These are phyloP conservation scores for Acephala macrosclerotiorum DNA, from an alignment of 2,329 filamentous ascomycete genomes.

Conservation along the genomic window DNA sequence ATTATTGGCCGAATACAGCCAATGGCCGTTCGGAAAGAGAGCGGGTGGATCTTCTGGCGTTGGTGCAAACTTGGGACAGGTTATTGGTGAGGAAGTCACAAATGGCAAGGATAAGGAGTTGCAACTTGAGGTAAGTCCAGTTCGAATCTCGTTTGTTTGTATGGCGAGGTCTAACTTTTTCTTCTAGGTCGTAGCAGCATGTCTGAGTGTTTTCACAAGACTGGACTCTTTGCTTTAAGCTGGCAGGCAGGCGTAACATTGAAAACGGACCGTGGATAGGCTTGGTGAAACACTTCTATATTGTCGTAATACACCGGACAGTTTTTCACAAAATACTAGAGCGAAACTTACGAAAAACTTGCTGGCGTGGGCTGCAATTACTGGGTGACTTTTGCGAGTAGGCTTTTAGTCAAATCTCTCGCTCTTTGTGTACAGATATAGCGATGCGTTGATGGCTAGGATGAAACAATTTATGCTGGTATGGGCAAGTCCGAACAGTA, in stretches of 20 bases:
- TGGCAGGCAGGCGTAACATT: background rate
- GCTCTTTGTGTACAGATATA: slow-evolving; percentile 27
- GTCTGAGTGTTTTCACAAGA: slow-evolving; percentile 95
- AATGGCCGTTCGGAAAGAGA: slow-evolving; percentile 94
- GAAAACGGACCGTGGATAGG: slow-evolving; percentile 9
- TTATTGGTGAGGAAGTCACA: slow-evolving; percentile 86
- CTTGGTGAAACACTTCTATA: slow-evolving; percentile 31
- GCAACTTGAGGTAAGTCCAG: slow-evolving; percentile 81
- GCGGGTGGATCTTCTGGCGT: slow-evolving; percentile 77
- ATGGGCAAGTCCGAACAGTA: background rate
- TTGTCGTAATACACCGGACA: slow-evolving; percentile 38
- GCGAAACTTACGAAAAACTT: slow-evolving; percentile 10
- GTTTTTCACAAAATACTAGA: slow-evolving; percentile 28
- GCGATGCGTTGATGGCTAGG: slow-evolving; percentile 7
- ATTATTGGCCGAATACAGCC: slow-evolving; percentile 92
- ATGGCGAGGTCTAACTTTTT: slow-evolving; percentile 22
- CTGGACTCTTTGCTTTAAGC: slow-evolving; percentile 89
- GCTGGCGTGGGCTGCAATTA: slow-evolving; percentile 17
- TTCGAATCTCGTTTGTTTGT: slow-evolving; percentile 44
- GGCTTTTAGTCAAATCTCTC: background rate
- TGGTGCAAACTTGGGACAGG: slow-evolving; percentile 89
- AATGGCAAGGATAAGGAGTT: slow-evolving; percentile 91
- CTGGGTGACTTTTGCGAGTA: slow-evolving; percentile 11
- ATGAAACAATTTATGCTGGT: slow-evolving; percentile 9
- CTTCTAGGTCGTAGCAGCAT: slow-evolving; percentile 80